phyloP scores from a whole-genome alignment of 164 flowering plant genomes.

The Tetrastigma voinierianum region DNA sequence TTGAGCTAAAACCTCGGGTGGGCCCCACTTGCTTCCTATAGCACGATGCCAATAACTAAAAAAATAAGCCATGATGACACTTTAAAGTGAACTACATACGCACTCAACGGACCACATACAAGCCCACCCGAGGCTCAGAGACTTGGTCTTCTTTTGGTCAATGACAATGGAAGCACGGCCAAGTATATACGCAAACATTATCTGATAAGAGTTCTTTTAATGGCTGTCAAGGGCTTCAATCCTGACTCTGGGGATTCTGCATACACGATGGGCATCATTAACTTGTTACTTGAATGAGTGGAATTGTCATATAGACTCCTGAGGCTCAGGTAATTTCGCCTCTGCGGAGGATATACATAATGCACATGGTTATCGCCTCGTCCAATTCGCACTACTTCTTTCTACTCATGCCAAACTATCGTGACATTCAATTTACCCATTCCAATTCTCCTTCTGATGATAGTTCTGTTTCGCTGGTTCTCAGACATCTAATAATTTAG shows the following conservation, averaged over 20 bases:
- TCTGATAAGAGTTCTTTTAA: constrained; percentile 86
- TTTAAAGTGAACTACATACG: no score
- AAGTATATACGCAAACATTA: constrained; percentile 89
- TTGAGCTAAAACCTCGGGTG: no score
- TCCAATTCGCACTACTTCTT: constrained; percentile 80
- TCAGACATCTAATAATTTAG: constrained; percentile 19
- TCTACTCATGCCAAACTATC: constrained; percentile 54
- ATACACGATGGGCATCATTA: constrained; percentile 94
- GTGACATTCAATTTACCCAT: constrained; percentile 29
- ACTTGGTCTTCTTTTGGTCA: constrained; percentile 90
- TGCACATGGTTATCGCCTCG: constrained; percentile 99
- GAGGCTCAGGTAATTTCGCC: no score
- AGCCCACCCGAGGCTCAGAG: no score
- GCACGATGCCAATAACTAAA: no score
- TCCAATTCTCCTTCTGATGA: constrained; percentile 29
- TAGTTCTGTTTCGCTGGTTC: constrained; percentile 34
- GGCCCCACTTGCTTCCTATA: no score
- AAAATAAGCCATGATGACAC: no score
- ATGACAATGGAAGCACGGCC: constrained; percentile 96
- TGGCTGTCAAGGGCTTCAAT: constrained; percentile 90
- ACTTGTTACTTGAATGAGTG: constrained; percentile 93
- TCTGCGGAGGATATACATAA: constrained; percentile 97
- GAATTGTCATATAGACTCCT: constrained; percentile 85
- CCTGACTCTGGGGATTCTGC: constrained; percentile 88
- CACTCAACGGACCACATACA: no score